Evolutionary conservation across 306 rosid genomes (phyloP).

Genomic region (Cucurbita moschata): DNA sequence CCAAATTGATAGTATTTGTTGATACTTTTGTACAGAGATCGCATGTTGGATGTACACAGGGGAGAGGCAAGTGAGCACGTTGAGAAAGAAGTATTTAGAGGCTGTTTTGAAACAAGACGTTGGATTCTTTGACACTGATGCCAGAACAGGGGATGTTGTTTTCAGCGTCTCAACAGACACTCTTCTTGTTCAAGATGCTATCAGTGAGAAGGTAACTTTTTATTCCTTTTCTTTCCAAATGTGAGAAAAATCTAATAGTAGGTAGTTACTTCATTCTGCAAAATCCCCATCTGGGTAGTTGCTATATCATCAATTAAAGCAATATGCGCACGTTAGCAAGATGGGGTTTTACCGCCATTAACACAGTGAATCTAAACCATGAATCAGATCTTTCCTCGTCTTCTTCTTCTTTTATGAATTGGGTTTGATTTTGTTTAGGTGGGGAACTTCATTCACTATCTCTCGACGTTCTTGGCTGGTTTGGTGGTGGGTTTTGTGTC

Average conservation of each 20-base stretch:
- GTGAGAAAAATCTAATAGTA: neutral
- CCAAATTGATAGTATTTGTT: neutral
- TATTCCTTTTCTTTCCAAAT: neutral
- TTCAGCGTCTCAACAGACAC: slow-evolving; percentile 95
- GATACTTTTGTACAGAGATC: slow-evolving; percentile 37
- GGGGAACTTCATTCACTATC: slow-evolving; percentile 95
- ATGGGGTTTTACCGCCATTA: neutral
- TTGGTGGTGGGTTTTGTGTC: slow-evolving; percentile 96
- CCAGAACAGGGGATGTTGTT: slow-evolving; percentile 95
- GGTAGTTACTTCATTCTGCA: neutral
- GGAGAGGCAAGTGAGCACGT: slow-evolving; percentile 83
- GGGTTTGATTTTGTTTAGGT: slow-evolving; percentile 29
- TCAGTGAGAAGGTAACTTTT: slow-evolving; percentile 75
- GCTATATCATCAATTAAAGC: slow-evolving; percentile 6
- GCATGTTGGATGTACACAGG: slow-evolving; percentile 99
- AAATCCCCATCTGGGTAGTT: slow-evolving; percentile 5
- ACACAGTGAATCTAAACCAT: neutral
- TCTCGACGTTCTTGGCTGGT: slow-evolving; percentile 93
- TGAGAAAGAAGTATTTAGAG: slow-evolving; percentile 88
- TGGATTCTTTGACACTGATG: slow-evolving; percentile 94
- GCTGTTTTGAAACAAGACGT: slow-evolving; percentile 94
- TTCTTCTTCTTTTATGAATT: neutral
- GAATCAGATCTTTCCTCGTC: neutral
- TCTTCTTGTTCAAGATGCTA: slow-evolving; percentile 93
- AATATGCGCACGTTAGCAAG: slow-evolving; percentile 14